A percentile compares a stretch with the other conserved stretches of the same genome.
Evolutionary conservation across 2,329 filamentous ascomycete species (phyloP).

Genomic region (Sporothrix pseudoabietina): DNA sequence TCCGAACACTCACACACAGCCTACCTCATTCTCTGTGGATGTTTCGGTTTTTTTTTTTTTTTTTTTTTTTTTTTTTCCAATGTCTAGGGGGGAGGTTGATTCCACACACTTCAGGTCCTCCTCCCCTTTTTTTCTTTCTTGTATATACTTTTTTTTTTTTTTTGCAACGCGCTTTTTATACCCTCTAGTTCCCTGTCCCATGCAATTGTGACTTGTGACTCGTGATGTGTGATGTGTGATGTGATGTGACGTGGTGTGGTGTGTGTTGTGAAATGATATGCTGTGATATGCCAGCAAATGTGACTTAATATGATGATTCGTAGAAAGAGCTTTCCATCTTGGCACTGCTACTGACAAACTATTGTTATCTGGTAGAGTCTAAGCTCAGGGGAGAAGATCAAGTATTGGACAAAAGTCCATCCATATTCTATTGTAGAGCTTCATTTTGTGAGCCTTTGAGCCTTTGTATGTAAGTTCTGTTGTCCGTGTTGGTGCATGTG

Average conservation of each 20-base stretch:
- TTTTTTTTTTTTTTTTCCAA: neutral
- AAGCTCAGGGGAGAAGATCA: neutral
- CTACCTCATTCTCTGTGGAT: neutral
- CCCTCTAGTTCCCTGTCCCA: neutral
- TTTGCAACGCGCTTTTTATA: neutral
- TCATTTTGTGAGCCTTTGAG: neutral
- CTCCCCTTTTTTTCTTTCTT: neutral
- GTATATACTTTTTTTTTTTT: neutral
- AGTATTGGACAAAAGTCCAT: neutral
- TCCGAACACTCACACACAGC: too few species aligned
- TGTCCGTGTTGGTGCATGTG: too few species aligned
- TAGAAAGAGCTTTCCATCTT: neutral
- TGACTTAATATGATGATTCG: neutral
- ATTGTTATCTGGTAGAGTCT: too few species aligned
- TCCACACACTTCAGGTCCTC: neutral
- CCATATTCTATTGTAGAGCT: neutral
- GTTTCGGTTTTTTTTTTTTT: neutral
- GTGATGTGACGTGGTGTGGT: neutral
- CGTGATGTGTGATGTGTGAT: neutral
- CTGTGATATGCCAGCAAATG: neutral
- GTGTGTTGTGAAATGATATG: neutral
- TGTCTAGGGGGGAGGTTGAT: neutral
- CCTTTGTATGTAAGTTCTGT: neutral
- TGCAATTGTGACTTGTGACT: neutral
- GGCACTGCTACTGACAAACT: neutral